Conservation (phyloP, 768 basidiomycete genomes). For the Hemileccinum impolitum region DNA sequence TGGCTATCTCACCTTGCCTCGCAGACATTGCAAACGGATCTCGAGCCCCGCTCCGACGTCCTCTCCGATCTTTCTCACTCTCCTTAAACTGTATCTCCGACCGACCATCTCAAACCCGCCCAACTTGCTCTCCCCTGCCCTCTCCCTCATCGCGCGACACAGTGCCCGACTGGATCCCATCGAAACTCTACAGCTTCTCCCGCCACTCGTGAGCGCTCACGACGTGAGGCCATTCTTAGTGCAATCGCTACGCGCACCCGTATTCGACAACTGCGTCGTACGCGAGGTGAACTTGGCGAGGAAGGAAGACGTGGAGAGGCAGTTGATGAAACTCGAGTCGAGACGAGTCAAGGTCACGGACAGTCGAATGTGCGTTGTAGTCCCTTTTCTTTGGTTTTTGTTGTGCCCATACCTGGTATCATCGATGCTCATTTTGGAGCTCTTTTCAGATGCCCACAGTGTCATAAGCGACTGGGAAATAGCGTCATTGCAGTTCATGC, state of each 20-base stretch:
- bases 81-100: slow-evolving; percentile 85
- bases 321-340: slow-evolving; percentile 72
- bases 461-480: slow-evolving; percentile 89
- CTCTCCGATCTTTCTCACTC: slow-evolving; percentile 69
- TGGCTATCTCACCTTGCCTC: background rate
- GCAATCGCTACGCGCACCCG: slow-evolving; percentile 61
- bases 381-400: background rate
- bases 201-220: slow-evolving; percentile 82
- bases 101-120: slow-evolving; percentile 51
- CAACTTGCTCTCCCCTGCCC: slow-evolving; percentile 73
- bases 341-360: slow-evolving; percentile 88
- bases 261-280: slow-evolving; percentile 68
- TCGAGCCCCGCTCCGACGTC: slow-evolving; percentile 59
- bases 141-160: slow-evolving; percentile 85
- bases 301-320: slow-evolving; percentile 70
- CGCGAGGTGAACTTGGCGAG: slow-evolving; percentile 71
- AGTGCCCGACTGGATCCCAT: slow-evolving; percentile 77
- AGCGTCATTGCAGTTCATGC: slow-evolving; percentile 94
- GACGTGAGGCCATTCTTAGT: slow-evolving; percentile 78
- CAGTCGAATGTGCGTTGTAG: slow-evolving; percentile 75
- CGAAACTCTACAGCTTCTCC: slow-evolving; percentile 81
- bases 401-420: background rate
- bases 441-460: slow-evolving; percentile 80
- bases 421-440: background rate
- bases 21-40: slow-evolving; percentile 86